Base-by-base conservation (phyloP, 345 rosid genomes). In the Odontarrhena argentea region DNA sequence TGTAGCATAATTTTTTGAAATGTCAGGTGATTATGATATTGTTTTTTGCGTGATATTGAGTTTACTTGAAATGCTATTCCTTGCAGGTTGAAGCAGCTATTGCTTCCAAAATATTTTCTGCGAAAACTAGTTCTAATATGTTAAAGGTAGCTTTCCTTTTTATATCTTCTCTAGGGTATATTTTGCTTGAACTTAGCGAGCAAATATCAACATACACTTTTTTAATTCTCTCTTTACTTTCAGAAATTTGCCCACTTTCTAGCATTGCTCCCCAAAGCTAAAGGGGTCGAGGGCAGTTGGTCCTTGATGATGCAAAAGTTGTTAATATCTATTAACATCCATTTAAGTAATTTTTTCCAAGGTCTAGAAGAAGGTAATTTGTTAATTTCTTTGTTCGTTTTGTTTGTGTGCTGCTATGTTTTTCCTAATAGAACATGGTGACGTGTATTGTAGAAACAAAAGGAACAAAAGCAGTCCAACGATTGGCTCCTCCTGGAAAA, bases 241-340 rank as follows among this genome's bases (percentile, higher is more conserved):
- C 91, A 94, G 99, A 88, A 86, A 67, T 81, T 87, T 76, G 85
- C 85, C 43, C 75, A 71, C 77, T 91, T 86, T 69, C 82, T 94
- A 40, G 89, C 97, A 45, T 76, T 86, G 70, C 95, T 94, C 65
- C 99, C 99, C 12, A 86, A 82, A 80, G 78, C 84, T 18, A 91
- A 74, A 79, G 97, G 96, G 55, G 91, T 87, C 71, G 91, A 76
- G 49, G 81, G 79, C 48, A 82, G 84, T 78, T 94, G 99, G 99
- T 76, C 76, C 59, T 60, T 83, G 76, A 73, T 84, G 82, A 78
- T 91, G 84, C 87, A 81, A 62, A 88, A 81, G 82, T 75, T 88
- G 70, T 69, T 91, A 74, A 74, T 87, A 52, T 74, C 78, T 46
- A 71, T 87, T 51, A 86, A 91, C 44, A 78, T 65, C 35, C 75